phyloP scores from a whole-genome alignment of 176 grass and related monocot genomes.

The Eleusine coracana region DNA sequence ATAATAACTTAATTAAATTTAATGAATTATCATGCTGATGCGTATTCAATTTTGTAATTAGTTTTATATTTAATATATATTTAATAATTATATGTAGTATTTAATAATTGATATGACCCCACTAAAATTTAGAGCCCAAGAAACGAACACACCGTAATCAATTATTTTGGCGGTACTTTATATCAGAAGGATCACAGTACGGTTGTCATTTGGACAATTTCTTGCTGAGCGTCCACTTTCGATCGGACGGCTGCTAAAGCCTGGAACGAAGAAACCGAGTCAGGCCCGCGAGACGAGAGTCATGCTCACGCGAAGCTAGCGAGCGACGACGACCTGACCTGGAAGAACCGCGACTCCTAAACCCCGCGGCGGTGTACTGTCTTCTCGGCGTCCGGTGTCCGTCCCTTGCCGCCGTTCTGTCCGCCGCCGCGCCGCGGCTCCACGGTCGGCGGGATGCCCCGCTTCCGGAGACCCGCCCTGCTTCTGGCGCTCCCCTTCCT shows the following conservation, averaged over 20 bases:
- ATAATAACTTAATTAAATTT: too few relatives aligned
- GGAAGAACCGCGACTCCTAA: constrained; percentile 7
- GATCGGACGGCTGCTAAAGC: background rate
- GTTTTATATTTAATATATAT: too few relatives aligned
- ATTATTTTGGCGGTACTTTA: too few relatives aligned
- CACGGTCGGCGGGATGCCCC: constrained; percentile 19
- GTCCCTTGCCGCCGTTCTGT: background rate
- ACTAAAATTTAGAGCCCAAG: too few relatives aligned
- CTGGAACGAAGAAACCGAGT: background rate
- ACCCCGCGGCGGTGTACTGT: constrained; percentile 23
- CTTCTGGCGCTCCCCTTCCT: constrained; percentile 15
- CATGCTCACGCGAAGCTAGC: background rate
- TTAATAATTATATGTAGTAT: too few relatives aligned
- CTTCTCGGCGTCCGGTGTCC: background rate
- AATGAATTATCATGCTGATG: too few relatives aligned
- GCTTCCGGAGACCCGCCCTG: background rate
- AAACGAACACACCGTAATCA: too few relatives aligned
- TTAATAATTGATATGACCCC: too few relatives aligned
- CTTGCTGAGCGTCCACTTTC: background rate
- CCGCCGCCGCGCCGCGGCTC: background rate
- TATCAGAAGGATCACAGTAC: too few relatives aligned
- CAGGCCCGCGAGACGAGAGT: background rate
- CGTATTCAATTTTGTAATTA: too few relatives aligned
- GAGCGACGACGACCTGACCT: background rate
- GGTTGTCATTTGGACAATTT: background rate